Evolutionary conservation across 225 moss, liverwort and hornwort species (phyloP).

Genomic region (Bryum argenteum): DNA sequence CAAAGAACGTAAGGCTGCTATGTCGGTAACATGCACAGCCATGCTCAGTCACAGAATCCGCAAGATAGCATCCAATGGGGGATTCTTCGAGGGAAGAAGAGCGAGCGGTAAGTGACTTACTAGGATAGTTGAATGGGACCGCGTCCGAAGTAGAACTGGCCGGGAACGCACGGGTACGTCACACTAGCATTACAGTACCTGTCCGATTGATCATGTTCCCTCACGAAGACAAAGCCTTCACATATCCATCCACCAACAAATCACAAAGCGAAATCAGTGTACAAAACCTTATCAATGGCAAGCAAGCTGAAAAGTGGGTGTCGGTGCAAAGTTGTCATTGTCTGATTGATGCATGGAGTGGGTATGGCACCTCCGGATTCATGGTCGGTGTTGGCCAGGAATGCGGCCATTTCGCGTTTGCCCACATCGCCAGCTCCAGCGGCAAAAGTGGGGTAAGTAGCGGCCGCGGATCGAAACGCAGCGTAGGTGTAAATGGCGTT

Average conservation of each 20-base stretch:
- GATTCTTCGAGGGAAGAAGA: no score
- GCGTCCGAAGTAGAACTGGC: background rate
- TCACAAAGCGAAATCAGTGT: no score
- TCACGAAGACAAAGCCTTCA: no score
- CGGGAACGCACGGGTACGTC: background rate
- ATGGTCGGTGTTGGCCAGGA: background rate
- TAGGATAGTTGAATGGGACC: background rate
- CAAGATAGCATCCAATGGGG: background rate
- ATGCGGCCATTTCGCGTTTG: background rate
- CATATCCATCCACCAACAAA: no score
- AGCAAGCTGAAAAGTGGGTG: no score
- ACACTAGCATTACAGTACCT: no score
- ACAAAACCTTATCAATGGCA: no score
- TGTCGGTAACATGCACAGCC: no score
- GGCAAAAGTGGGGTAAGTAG: background rate
- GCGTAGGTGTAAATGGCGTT: background rate
- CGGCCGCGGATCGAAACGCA: background rate
- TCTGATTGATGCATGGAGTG: no score
- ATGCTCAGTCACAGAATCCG: background rate
- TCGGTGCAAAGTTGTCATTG: no score
- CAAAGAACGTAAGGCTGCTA: no score
- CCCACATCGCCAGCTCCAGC: background rate
- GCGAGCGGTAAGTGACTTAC: background rate
- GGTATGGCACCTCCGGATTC: background rate
- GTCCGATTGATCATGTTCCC: no score